These are phyloP conservation scores for Sanghuangporus baumii DNA, from an alignment of 1,284 basidiomycete genomes.

Conservation along the genomic window DNA sequence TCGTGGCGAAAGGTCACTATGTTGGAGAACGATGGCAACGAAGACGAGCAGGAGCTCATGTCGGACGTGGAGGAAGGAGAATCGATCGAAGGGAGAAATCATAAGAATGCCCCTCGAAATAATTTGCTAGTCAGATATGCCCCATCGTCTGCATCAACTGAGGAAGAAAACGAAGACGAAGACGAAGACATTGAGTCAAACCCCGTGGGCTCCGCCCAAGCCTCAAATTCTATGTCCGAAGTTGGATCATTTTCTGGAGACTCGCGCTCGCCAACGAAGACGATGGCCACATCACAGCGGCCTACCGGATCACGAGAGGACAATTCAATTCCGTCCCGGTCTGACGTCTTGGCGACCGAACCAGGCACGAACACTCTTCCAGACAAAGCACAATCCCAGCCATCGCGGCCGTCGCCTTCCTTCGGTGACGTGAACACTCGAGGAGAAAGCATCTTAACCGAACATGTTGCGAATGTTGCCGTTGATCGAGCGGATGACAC, in stretches of 20 bases:
- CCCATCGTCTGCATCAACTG: neutral
- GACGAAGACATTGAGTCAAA: neutral
- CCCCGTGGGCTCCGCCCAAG: neutral
- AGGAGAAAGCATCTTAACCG: neutral
- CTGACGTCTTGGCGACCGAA: neutral
- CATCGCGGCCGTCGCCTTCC: neutral
- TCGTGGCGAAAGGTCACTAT: constrained; percentile 1
- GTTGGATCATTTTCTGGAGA: neutral
- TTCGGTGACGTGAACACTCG: constrained; percentile 9
- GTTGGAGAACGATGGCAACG: neutral
- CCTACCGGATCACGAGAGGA: neutral
- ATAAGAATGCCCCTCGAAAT: neutral
- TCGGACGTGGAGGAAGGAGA: constrained; percentile 13
- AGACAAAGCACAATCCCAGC: neutral
- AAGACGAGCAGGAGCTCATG: neutral
- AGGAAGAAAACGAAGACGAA: constrained; percentile 19
- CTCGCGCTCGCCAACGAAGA: neutral
- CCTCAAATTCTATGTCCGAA: neutral
- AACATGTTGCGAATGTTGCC: neutral
- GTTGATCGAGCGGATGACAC: constrained; percentile 10
- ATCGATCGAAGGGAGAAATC: neutral
- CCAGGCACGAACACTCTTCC: neutral
- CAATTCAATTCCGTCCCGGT: neutral
- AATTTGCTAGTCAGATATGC: neutral
- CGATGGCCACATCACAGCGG: neutral